Evolutionary conservation across 352 stramenopile species (phyloP), one percentile per base, ranked within the genome.

Genomic region (Globisporangium spiculum): DNA sequence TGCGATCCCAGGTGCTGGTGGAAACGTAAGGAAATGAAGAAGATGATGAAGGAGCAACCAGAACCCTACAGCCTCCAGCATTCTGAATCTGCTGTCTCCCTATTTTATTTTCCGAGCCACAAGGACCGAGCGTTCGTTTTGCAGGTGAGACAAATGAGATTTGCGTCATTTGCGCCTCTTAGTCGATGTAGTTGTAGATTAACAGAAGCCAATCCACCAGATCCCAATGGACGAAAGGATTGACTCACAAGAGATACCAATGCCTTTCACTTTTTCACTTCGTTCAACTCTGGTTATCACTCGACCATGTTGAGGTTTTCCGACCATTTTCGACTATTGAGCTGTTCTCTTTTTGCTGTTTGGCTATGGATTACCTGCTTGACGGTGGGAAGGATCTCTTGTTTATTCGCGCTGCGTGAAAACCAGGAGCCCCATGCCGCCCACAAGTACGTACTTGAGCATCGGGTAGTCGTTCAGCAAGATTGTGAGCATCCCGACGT

Each of bases 401-500:
- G 16, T n/a, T 76, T 78, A 93, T 69, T 96, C 88, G 66, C 86
- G 76, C 61, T 94, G 86, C 8, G 86, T 96, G 67, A 96, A 89
- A 26, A 92, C 88, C 10, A 96, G 71, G 53, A 96, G 69, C 5
- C 74, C 88, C 84, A 96, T 94, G 52, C 84, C 79, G 18, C 84
- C 88, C 41, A 96, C 83, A 57, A 93, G 67, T 52, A 92, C 52
- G 60, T 88, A 90, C 84, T 99, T 99, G 67, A 99, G 83, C 64
- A 97, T 87, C 20, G 97, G 97, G 84, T 99, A 99, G 83, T 99
- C 97, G 82, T 99, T 99, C 60, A 99, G 80, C 38, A 99, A 87
- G 76, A 99, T 99, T 10, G 98, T 99, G 10, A 99, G 93, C 96
- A 99, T 99, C 8, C 97, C 97, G 1, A 98, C 93, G 86, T 99